A percentile compares a stretch with the other conserved stretches of the same genome.
Evolutionary conservation across 495 filamentous ascomycete genomes (phyloP).

Genomic region (Penicillium cataractarum): DNA sequence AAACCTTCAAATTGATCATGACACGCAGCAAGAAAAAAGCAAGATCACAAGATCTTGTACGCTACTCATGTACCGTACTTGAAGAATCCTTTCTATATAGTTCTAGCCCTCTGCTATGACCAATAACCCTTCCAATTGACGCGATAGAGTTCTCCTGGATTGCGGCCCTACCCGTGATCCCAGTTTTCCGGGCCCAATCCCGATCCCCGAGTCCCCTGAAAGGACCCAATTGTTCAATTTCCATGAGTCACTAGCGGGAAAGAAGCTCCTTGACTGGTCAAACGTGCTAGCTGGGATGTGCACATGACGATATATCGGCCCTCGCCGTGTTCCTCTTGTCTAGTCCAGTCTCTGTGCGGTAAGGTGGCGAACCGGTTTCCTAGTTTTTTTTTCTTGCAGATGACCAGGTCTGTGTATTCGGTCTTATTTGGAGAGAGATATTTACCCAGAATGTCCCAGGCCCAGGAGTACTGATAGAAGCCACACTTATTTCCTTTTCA

Average conservation of each 20-base stretch:
- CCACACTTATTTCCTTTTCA: background rate
- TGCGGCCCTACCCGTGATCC: constrained; percentile 19
- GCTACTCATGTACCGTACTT: background rate
- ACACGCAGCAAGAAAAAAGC: background rate
- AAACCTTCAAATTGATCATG: background rate
- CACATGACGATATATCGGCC: constrained; percentile 21
- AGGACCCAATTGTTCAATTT: constrained; percentile 7
- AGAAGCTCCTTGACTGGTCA: constrained; percentile 9
- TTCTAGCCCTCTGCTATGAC: constrained; percentile 6
- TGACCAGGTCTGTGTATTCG: background rate
- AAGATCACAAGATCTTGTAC: background rate
- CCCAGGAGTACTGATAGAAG: background rate
- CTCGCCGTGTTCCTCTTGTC: constrained; percentile 17
- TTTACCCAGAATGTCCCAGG: background rate
- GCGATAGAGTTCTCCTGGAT: constrained; percentile 9
- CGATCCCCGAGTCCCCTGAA: background rate
- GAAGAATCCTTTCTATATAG: constrained; percentile 2
- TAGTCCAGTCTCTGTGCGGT: background rate
- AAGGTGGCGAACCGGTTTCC: constrained; percentile 15
- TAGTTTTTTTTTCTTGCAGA: background rate
- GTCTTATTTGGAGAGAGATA: background rate
- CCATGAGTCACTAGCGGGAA: constrained; percentile 13
- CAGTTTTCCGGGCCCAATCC: constrained; percentile 9
- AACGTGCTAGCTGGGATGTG: constrained; percentile 1
- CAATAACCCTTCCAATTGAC: background rate